Evolutionary conservation across 169 alveolate species (phyloP).

Genomic region (Neospora caninum): DNA sequence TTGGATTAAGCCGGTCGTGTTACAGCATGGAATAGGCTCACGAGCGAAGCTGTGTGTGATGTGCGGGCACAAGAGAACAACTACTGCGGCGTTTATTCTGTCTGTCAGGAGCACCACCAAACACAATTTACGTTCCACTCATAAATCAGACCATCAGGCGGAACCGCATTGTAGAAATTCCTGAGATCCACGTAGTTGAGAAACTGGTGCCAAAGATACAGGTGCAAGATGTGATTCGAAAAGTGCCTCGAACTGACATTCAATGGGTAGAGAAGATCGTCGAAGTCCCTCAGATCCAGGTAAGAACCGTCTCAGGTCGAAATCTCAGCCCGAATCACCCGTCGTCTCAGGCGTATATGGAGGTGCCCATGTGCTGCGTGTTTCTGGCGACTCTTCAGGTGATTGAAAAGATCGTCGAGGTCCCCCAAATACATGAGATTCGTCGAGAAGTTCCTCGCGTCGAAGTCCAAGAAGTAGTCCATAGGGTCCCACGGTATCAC

Average conservation of each 20-base stretch:
- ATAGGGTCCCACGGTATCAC: conserved; percentile 35
- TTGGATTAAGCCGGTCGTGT: too few relatives aligned
- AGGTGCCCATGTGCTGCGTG: background rate
- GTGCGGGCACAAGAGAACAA: too few relatives aligned
- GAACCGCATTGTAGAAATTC: conserved; percentile 51
- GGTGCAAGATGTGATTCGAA: conserved; percentile 45
- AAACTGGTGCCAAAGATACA: conserved; percentile 47
- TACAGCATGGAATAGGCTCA: too few relatives aligned
- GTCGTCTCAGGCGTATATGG: background rate
- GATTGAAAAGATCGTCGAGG: conserved; percentile 71
- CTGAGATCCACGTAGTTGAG: conserved; percentile 60
- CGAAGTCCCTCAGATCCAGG: conserved; percentile 44
- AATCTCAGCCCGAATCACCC: background rate
- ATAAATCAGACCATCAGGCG: conserved; percentile 46
- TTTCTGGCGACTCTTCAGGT: conserved; percentile 28
- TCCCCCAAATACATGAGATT: conserved; percentile 71
- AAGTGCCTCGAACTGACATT: conserved; percentile 36
- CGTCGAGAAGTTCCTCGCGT: conserved; percentile 40
- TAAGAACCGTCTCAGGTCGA: background rate
- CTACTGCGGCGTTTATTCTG: too few relatives aligned
- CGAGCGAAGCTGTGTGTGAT: too few relatives aligned
- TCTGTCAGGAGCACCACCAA: background rate
- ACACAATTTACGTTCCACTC: conserved; percentile 46
- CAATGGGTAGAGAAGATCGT: conserved; percentile 59
- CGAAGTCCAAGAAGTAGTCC: conserved; percentile 37